Conservation (phyloP, 2,329 filamentous ascomycete genomes). For the Arthrobotrys entomopaga region DNA sequence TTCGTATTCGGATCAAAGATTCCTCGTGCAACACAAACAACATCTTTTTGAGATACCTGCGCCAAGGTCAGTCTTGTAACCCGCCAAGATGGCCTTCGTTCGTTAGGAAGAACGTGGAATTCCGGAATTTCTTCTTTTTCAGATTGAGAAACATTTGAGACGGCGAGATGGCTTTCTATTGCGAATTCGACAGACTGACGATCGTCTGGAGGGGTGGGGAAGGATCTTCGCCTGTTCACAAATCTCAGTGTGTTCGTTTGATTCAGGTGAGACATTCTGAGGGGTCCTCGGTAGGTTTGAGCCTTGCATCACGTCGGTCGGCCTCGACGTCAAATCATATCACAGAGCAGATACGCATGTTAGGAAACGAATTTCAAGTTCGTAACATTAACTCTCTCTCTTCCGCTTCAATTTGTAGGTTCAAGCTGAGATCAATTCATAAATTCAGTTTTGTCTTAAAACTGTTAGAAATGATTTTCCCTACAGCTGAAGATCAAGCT, state of each 20-base stretch:
- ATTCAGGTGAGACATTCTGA: slow-evolving; percentile 47
- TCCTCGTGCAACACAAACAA: slow-evolving; percentile 16
- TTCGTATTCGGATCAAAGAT: slow-evolving; percentile 2
- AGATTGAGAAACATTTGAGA: not conserved
- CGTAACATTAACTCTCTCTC: too few species aligned
- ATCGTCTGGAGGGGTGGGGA: slow-evolving; percentile 14
- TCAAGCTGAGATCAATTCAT: too few species aligned
- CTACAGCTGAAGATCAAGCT: too few species aligned
- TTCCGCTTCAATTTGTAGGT: too few species aligned
- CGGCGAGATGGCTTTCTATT: not conserved
- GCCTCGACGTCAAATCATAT: not conserved
- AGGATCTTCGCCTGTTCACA: slow-evolving; percentile 19
- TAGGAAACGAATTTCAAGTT: too few species aligned
- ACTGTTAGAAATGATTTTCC: too few species aligned
- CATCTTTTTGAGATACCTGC: not conserved
- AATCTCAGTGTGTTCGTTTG: slow-evolving; percentile 36
- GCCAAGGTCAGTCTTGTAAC: too few species aligned
- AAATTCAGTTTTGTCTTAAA: too few species aligned
- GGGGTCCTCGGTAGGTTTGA: not conserved
- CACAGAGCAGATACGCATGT: not conserved
- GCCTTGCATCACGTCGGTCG: slow-evolving; percentile 19
- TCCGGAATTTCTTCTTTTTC: slow-evolving; percentile 9
- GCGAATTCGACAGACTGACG: not conserved
- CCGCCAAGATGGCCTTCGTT: not conserved
- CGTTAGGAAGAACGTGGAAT: not conserved